Evolutionary conservation across 257 asterid species (phyloP).

Genomic region (Fraxinus cuspidata): DNA sequence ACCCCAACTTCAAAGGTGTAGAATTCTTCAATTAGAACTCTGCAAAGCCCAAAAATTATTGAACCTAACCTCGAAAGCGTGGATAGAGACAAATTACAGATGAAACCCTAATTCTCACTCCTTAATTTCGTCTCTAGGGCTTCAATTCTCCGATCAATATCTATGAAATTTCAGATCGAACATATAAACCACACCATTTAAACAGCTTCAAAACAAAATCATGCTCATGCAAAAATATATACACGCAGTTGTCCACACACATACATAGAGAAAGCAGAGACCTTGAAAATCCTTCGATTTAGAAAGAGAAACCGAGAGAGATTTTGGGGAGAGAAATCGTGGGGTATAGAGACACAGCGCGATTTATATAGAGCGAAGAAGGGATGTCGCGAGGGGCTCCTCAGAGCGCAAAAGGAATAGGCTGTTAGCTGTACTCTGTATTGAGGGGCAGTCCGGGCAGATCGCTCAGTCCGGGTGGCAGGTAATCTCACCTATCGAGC

Average conservation of each 20-base stretch:
- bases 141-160: slow-evolving; percentile 37
- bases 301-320: slow-evolving; percentile 22
- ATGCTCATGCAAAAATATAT: not conserved
- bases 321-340: slow-evolving; percentile 31
- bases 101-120: slow-evolving; percentile 19
- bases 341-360: slow-evolving; percentile 24
- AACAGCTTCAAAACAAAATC: slow-evolving; percentile 7
- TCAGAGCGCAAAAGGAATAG: slow-evolving; percentile 24
- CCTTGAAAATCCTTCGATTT: slow-evolving; percentile 30
- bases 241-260: not conserved
- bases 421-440: slow-evolving; percentile 18
- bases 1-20: slow-evolving; percentile 27
- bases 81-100: not conserved
- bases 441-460: slow-evolving; percentile 19
- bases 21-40: slow-evolving; percentile 29
- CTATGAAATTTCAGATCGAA: slow-evolving; percentile 34
- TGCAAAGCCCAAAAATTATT: not conserved
- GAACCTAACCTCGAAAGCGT: not conserved
- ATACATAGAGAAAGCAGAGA: not conserved
- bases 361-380: slow-evolving; percentile 21
- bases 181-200: slow-evolving; percentile 14
- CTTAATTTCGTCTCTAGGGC: slow-evolving; percentile 22
- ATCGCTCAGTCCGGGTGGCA: slow-evolving; percentile 10
- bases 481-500: slow-evolving; percentile 27
- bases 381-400: slow-evolving; percentile 30